phyloP scores from a whole-genome alignment of 1,139 yeast genomes.

The Taphrina confusa region DNA sequence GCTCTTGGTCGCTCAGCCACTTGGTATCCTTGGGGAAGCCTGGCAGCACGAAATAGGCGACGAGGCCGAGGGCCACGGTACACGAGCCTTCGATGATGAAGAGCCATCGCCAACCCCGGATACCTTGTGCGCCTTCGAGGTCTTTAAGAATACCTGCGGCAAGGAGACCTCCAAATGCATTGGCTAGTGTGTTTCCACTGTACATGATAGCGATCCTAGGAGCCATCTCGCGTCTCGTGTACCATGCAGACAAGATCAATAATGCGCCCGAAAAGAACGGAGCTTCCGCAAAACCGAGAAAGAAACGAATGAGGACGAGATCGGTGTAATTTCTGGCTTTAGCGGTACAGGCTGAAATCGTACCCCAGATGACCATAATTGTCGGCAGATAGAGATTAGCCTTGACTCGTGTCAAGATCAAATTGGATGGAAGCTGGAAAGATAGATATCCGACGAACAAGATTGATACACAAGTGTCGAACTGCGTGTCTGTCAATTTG shows the following conservation, averaged over 20 bases:
- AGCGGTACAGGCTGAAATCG: conserved; percentile 54
- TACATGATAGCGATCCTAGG: conserved; percentile 61
- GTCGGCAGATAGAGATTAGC: conserved; percentile 59
- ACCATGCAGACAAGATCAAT: conserved; percentile 46
- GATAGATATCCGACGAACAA: conserved; percentile 64
- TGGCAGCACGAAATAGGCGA: conserved; percentile 65
- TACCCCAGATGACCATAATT: conserved; percentile 60
- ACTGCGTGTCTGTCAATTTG: conserved; percentile 53
- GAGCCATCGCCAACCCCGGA: conserved; percentile 67
- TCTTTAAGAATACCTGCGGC: conserved; percentile 42
- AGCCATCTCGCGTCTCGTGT: conserved; percentile 47
- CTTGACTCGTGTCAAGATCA: conserved; percentile 50
- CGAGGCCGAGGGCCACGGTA: conserved; percentile 60
- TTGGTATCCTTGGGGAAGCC: conserved; percentile 27
- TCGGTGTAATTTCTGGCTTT: conserved; percentile 43
- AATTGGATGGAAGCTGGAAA: conserved; percentile 61
- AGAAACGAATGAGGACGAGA: conserved; percentile 53
- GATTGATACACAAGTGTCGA: conserved; percentile 57
- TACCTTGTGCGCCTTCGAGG: conserved; percentile 45
- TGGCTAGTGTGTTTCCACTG: conserved; percentile 49
- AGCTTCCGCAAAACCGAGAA: conserved; percentile 61
- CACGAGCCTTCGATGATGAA: conserved; percentile 67
- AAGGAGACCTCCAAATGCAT: conserved; percentile 41
- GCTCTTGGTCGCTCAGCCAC: conserved; percentile 22
- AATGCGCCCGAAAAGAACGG: conserved; percentile 60